phyloP scores from a whole-genome alignment of 345 rosid species.

The Heritiera fomes region DNA sequence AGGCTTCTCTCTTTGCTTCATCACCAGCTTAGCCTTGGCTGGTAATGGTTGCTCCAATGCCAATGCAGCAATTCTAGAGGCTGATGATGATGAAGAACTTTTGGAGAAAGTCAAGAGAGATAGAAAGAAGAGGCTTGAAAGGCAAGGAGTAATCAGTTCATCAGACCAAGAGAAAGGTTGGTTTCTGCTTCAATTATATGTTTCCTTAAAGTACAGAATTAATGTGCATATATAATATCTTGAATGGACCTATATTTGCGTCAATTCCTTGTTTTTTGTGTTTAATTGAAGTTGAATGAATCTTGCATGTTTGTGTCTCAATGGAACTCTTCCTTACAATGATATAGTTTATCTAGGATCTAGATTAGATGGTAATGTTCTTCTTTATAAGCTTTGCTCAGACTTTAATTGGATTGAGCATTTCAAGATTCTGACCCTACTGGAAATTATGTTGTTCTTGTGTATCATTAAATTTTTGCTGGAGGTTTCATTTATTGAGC shows the following conservation, averaged over 20 bases:
- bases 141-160: slow-evolving; percentile 72
- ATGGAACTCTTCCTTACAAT: not conserved
- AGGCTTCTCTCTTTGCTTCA: slow-evolving; percentile 49
- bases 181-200: not conserved
- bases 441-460: not conserved
- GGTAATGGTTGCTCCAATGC: slow-evolving; percentile 38
- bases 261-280: not conserved
- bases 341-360: not conserved
- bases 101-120: slow-evolving; percentile 84
- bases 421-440: not conserved
- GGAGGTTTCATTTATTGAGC: not conserved
- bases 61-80: slow-evolving; percentile 84
- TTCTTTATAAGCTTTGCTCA: not conserved
- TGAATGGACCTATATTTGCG: not conserved
- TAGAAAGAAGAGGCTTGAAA: slow-evolving; percentile 86
- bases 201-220: not conserved
- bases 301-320: slow-evolving; percentile 2
- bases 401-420: not conserved
- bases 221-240: not conserved
- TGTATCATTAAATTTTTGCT: not conserved
- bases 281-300: not conserved
- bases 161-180: slow-evolving; percentile 73
- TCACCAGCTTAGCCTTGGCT: slow-evolving; percentile 48
- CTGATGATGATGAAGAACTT: slow-evolving; percentile 90
- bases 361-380: not conserved